Percentiles rank a stretch among this genome's conserved stretches.
phyloP scores from a whole-genome alignment of 108 stramenopile genomes.

The Conticribra guillardii region DNA sequence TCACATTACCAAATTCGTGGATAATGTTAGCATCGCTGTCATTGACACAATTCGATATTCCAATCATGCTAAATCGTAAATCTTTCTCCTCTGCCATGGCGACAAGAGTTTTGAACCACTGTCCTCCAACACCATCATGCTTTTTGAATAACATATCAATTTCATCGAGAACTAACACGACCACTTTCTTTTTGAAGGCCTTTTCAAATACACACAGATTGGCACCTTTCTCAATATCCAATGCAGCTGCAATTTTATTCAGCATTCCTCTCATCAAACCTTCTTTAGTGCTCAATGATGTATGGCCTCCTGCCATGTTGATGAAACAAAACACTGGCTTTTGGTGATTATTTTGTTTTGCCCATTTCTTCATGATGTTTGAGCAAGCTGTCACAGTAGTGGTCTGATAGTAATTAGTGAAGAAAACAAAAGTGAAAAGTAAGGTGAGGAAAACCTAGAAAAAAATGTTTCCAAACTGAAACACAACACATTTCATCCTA shows the following conservation, averaged over 20 bases:
- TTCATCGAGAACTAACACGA: slow-evolving; percentile 77
- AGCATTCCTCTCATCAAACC: slow-evolving; percentile 33
- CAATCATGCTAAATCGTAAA: slow-evolving; percentile 65
- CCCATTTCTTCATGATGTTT: slow-evolving; percentile 26
- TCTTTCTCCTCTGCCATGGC: slow-evolving; percentile 44
- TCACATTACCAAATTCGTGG: slow-evolving; percentile 63
- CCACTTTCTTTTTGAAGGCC: slow-evolving; percentile 25
- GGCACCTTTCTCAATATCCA: slow-evolving; percentile 21
- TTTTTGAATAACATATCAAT: slow-evolving; percentile 66
- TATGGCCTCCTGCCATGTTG: slow-evolving; percentile 22
- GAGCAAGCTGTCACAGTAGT: slow-evolving; percentile 38
- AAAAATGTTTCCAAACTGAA: background rate
- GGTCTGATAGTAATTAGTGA: slow-evolving; percentile 24
- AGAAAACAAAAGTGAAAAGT: background rate
- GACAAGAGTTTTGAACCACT: slow-evolving; percentile 47
- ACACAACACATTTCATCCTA: too few species aligned
- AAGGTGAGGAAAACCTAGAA: background rate
- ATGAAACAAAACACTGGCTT: slow-evolving; percentile 30
- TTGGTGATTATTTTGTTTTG: slow-evolving; percentile 14
- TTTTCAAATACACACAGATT: slow-evolving; percentile 18
- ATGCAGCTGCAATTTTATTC: slow-evolving; percentile 19
- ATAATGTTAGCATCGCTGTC: slow-evolving; percentile 51
- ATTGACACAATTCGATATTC: slow-evolving; percentile 79
- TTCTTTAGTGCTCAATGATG: slow-evolving; percentile 1
- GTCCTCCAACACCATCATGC: slow-evolving; percentile 38